phyloP scores from a whole-genome alignment of 2,329 filamentous ascomycete species.

The Colletotrichum gloeosporioides region DNA sequence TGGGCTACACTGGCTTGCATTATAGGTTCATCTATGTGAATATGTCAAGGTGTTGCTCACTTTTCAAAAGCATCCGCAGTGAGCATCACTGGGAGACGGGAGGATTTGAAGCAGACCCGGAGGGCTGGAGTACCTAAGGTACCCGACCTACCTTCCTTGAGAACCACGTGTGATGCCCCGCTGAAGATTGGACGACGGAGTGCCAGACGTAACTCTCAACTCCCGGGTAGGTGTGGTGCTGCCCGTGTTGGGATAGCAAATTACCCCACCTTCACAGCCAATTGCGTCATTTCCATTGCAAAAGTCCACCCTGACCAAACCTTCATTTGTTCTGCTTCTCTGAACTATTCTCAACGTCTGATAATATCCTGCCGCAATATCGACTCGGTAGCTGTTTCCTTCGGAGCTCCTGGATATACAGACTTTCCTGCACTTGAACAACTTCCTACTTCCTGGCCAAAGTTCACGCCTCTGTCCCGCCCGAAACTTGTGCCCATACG shows the following conservation, averaged over 20 bases:
- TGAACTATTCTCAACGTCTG: not conserved
- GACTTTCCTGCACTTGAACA: not conserved
- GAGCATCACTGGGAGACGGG: not conserved
- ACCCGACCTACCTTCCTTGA: not conserved
- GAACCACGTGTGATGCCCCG: not conserved
- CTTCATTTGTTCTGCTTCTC: not conserved
- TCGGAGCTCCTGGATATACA: not conserved
- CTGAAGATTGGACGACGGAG: not conserved
- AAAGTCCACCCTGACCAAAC: not conserved
- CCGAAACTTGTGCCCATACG: not conserved
- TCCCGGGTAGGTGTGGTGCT: not conserved
- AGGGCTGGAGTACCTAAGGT: not conserved
- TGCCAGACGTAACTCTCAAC: not conserved
- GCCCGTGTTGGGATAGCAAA: not conserved
- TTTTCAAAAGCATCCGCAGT: not conserved
- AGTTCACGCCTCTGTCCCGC: not conserved
- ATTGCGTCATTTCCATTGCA: slow-evolving; percentile 14
- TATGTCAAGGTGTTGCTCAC: not conserved
- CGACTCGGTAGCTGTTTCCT: not conserved
- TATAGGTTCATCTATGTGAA: not conserved
- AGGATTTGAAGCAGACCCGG: not conserved
- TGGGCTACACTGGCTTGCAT: not conserved
- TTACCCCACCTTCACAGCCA: slow-evolving; percentile 5
- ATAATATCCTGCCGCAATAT: not conserved
- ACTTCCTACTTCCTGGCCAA: not conserved